A percentile compares a stretch with the other conserved stretches of the same genome.
Conservation (phyloP, 2,329 filamentous ascomycete species). For the Arthrobotrys iridis region DNA sequence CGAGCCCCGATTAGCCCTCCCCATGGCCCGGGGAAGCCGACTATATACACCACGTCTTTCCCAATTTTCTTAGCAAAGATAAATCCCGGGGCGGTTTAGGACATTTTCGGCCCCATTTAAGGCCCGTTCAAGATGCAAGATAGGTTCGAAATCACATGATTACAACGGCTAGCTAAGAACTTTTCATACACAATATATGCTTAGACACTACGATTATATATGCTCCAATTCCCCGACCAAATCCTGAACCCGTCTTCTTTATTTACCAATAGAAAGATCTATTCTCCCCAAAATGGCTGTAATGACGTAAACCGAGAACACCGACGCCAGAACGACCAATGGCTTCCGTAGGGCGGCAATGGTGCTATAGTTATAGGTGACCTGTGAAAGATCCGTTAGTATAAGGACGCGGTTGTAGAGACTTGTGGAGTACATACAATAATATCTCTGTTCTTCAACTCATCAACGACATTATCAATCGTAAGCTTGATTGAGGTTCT, state of each 20-base stretch:
- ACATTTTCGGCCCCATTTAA: background rate
- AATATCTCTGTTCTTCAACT: slow-evolving; percentile 82
- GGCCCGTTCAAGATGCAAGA: background rate
- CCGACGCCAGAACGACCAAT: slow-evolving; percentile 77
- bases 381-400: slow-evolving; percentile 58
- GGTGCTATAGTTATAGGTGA: slow-evolving; percentile 86
- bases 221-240: background rate
- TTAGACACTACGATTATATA: slow-evolving; percentile 25
- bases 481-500: slow-evolving; percentile 83
- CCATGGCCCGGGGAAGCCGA: slow-evolving; percentile 1
- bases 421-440: slow-evolving; percentile 66
- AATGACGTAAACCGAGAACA: slow-evolving; percentile 77
- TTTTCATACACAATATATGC: slow-evolving; percentile 31
- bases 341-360: slow-evolving; percentile 84
- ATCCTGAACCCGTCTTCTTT: slow-evolving; percentile 58
- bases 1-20: background rate
- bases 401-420: background rate
- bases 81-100: background rate
- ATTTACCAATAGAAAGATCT: slow-evolving; percentile 80
- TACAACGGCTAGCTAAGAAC: slow-evolving; percentile 38
- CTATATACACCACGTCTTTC: background rate
- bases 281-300: slow-evolving; percentile 80
- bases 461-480: slow-evolving; percentile 87
- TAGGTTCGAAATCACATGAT: slow-evolving; percentile 9
- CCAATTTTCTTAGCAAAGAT: too few species aligned